phyloP scores from a whole-genome alignment of 306 rosid genomes.

The Casuarina cunninghamiana region DNA sequence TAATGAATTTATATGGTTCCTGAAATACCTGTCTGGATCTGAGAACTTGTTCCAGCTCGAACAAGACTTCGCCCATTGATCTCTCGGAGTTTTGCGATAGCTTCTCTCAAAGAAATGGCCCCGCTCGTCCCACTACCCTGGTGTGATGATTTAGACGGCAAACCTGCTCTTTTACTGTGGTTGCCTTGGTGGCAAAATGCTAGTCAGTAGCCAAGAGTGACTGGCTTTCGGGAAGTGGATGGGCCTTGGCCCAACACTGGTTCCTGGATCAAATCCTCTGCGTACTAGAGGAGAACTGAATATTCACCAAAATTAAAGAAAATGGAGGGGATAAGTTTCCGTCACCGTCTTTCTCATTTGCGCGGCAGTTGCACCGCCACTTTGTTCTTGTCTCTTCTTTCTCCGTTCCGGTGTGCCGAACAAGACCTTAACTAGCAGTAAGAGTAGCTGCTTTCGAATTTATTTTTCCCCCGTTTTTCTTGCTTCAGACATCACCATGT shows the following conservation, averaged over 20 bases:
- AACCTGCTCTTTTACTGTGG: too few relatives aligned
- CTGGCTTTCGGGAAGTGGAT: background rate
- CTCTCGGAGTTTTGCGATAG: background rate
- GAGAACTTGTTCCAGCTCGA: conserved; percentile 39
- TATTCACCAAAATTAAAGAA: too few relatives aligned
- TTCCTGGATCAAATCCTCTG: background rate
- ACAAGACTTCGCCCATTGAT: conserved; percentile 44
- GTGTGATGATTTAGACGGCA: background rate
- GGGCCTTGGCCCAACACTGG: background rate
- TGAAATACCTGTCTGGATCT: conserved; percentile 41
- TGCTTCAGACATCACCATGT: conserved; percentile 27
- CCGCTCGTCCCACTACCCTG: background rate
- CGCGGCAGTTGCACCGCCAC: too few relatives aligned
- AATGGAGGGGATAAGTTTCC: too few relatives aligned
- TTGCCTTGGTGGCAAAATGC: too few relatives aligned
- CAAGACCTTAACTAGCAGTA: background rate
- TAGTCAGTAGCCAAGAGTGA: background rate
- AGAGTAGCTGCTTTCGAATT: background rate
- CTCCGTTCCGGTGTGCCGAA: too few relatives aligned
- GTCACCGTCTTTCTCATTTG: too few relatives aligned
- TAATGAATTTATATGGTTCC: background rate
- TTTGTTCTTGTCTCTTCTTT: too few relatives aligned
- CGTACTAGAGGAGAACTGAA: too few relatives aligned
- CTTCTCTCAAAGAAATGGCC: background rate
- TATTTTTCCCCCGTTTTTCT: background rate